Evolutionary conservation across 257 asterid genomes (phyloP).

Genomic region (Orobanche coerulescens): DNA sequence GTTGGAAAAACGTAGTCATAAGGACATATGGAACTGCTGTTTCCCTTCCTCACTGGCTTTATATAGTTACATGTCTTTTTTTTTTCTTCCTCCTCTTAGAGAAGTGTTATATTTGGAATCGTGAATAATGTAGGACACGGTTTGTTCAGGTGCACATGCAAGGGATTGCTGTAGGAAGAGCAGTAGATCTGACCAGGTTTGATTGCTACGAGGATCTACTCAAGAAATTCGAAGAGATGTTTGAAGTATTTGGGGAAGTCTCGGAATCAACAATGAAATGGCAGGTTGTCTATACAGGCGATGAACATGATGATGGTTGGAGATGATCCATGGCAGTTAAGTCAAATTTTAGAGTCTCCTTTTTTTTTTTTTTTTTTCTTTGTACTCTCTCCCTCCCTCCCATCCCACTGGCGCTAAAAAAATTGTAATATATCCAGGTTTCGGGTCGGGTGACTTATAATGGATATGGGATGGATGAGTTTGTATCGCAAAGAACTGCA

Average conservation of each 20-base stretch:
- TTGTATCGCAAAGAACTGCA: too few relatives aligned
- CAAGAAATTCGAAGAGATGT: too few relatives aligned
- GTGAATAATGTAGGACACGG: background rate
- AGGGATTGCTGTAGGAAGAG: slow-evolving; percentile 92
- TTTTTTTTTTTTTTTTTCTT: background rate
- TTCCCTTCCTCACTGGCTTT: slow-evolving; percentile 8
- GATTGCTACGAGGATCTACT: slow-evolving; percentile 73
- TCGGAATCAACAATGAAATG: too few relatives aligned
- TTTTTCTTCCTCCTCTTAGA: background rate
- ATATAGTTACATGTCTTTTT: background rate
- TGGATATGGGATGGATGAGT: too few relatives aligned
- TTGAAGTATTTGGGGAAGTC: too few relatives aligned
- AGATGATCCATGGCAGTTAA: slow-evolving; percentile 98
- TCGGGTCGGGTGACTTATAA: too few relatives aligned
- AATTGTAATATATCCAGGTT: too few relatives aligned
- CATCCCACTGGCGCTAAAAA: too few relatives aligned
- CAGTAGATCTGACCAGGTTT: slow-evolving; percentile 70
- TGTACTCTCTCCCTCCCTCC: too few relatives aligned
- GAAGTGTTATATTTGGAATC: background rate
- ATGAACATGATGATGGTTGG: slow-evolving; percentile 99
- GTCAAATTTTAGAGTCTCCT: slow-evolving; percentile 30
- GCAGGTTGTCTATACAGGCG: slow-evolving; percentile 83
- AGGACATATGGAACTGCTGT: background rate
- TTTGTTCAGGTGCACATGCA: slow-evolving; percentile 76
- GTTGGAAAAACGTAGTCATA: too few relatives aligned